Evolutionary conservation across 169 alveolate genomes (phyloP), one percentile per base, ranked within the genome.

Genomic region (Theileria luwenshuni): DNA sequence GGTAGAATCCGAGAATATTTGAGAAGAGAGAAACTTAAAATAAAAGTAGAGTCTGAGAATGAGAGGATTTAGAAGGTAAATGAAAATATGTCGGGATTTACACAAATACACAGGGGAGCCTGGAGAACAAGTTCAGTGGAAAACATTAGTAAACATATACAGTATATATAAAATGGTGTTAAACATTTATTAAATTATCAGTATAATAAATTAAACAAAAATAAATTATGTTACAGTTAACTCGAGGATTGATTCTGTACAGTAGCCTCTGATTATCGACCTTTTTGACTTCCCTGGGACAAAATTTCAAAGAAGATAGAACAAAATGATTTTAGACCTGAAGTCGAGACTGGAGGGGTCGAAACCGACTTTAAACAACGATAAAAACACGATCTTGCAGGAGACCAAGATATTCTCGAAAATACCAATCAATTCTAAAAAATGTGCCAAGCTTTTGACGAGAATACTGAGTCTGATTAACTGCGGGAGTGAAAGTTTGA

Each of bases 351-450:
- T 62, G 23, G 86, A 76, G 64, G 79, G 49, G 69, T 51, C 80
- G 13, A 64, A 58, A 76, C 28, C 68, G 41, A 41, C 45, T 19
- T 43, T 56, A 38, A 62, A 56, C 77, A 68, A 45, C 61, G 96
- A 93, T 48, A 93, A 93, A 65, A 88, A 92, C 61, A 72, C 93
- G n/a, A 83, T 93, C 28, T 73, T 94, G 42, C 96, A 94, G 69
- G 98, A 93, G 69, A 90, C 96, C 33, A 83, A 91, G 67, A 88
- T 92, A 43, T 95, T 95, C 83, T 92, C 94, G 17, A 95, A 93
- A 35, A 91, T 91, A 47, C 92, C 93, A 15, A 77, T 94, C 6
- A 91, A 90, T 69, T 87, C 92, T 17, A 89, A 77, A 21, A 92
- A 94, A 60, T 93, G 98, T 67, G 80, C 90, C 60, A 90, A 91